Conservation (phyloP, 768 basidiomycete genomes). For the Pulveroboletus sp. region DNA sequence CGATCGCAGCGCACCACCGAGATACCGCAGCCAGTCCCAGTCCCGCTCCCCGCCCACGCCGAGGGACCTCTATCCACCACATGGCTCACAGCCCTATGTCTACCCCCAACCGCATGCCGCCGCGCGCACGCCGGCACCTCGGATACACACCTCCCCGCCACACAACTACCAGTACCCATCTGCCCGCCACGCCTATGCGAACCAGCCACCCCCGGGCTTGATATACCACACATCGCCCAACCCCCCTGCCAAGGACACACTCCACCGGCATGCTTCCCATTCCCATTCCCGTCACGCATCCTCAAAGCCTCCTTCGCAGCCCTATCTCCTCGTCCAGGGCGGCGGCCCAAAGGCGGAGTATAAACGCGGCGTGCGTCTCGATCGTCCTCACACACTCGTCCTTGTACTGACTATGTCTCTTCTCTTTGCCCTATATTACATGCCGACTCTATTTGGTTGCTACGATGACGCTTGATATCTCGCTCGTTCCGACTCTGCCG, state of each 20-base stretch:
- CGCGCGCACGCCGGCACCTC: constrained; percentile 4
- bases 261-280: constrained; percentile 6
- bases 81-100: constrained; percentile 5
- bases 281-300: constrained; percentile 22
- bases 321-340: constrained; percentile 23
- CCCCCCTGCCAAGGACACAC: constrained; percentile 16
- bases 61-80: constrained; percentile 17
- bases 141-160: constrained; percentile 18
- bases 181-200: constrained; percentile 13
- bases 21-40: constrained; percentile 24
- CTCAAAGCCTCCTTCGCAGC: constrained; percentile 21
- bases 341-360: constrained; percentile 30
- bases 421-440: not conserved
- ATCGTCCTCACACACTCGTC: constrained; percentile 9
- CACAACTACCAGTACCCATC: constrained; percentile 18
- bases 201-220: constrained; percentile 29
- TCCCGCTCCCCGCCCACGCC: constrained; percentile 19
- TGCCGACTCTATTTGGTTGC: constrained; percentile 9
- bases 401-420: not conserved
- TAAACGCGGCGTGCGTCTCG: constrained; percentile 28
- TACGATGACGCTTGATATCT: not conserved
- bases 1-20: constrained; percentile 14
- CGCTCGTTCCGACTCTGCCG: not conserved
- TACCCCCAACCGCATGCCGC: constrained; percentile 17
- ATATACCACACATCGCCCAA: constrained; percentile 15